phyloP scores from a whole-genome alignment of 1,139 yeast species.

The Candida smagusa region DNA sequence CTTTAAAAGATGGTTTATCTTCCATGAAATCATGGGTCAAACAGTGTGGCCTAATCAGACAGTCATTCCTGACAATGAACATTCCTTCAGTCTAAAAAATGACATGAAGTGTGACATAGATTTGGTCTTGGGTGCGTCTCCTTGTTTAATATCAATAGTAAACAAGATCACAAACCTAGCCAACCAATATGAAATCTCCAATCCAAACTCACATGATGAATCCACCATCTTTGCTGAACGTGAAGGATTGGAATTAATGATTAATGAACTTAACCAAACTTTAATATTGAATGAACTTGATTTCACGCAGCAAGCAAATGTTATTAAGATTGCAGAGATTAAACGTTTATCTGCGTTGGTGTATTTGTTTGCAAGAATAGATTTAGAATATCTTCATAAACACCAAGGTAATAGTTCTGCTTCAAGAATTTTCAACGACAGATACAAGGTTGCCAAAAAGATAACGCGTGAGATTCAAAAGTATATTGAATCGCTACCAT shows the following conservation, averaged over 20 bases:
- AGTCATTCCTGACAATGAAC: constrained; percentile 20
- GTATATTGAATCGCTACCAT: constrained; percentile 20
- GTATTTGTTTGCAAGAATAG: constrained; percentile 31
- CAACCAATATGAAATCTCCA: constrained; percentile 24
- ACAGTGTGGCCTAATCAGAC: constrained; percentile 28
- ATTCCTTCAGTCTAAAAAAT: constrained; percentile 23
- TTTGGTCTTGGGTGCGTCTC: constrained; percentile 35
- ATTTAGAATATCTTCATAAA: constrained; percentile 16
- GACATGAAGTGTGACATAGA: constrained; percentile 31
- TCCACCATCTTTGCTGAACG: constrained; percentile 14
- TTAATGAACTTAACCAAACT: constrained; percentile 19
- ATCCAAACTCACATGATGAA: constrained; percentile 13
- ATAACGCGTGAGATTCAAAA: constrained; percentile 17
- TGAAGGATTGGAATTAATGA: constrained; percentile 14
- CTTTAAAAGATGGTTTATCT: constrained; percentile 31
- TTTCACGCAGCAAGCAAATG: constrained; percentile 9
- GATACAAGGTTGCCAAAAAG: constrained; percentile 10
- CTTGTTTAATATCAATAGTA: constrained; percentile 29
- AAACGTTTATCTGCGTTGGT: constrained; percentile 29
- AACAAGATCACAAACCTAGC: constrained; percentile 34
- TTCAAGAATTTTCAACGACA: constrained; percentile 8
- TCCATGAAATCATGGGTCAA: constrained; percentile 41
- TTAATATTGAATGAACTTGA: constrained; percentile 13
- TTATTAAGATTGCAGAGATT: constrained; percentile 29
- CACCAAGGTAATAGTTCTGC: constrained; percentile 6